These are phyloP conservation scores for Rubia balearica DNA, from an alignment of 305 asterid species.

Conservation along the genomic window DNA sequence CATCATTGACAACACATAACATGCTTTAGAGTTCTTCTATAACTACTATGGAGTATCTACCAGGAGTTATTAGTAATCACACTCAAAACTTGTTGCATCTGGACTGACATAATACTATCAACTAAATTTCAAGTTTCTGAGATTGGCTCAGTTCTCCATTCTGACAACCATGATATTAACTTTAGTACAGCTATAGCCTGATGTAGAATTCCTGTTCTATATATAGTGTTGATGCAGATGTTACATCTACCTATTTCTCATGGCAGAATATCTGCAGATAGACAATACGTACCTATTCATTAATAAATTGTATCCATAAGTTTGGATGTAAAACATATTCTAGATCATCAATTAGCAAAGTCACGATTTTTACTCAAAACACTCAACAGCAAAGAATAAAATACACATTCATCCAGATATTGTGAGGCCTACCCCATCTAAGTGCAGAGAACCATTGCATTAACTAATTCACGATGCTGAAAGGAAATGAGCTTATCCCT, in stretches of 20 bases:
- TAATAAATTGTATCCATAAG: not conserved
- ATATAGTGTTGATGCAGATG: not conserved
- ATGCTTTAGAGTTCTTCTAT: not conserved
- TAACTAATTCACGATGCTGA: not conserved
- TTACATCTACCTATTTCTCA: too few relatives aligned
- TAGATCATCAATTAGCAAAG: not conserved
- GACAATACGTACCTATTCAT: not conserved
- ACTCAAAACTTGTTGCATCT: too few relatives aligned
- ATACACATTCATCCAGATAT: not conserved
- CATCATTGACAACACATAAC: too few relatives aligned
- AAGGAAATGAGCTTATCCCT: slow-evolving; percentile 5
- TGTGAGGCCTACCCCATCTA: not conserved
- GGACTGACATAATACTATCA: too few relatives aligned
- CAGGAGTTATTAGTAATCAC: too few relatives aligned
- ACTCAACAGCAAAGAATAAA: not conserved
- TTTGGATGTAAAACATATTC: not conserved
- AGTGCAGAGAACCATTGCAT: not conserved
- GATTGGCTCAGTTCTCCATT: not conserved
- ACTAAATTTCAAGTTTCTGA: not conserved
- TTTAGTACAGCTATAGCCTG: not conserved
- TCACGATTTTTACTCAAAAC: not conserved
- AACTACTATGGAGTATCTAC: too few relatives aligned
- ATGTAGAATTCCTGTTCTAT: not conserved
- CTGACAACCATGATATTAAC: too few relatives aligned
- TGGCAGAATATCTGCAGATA: too few relatives aligned